These are phyloP conservation scores for Nemania sp. DNA, from an alignment of 2,329 filamentous ascomycete species.

Conservation along the genomic window DNA sequence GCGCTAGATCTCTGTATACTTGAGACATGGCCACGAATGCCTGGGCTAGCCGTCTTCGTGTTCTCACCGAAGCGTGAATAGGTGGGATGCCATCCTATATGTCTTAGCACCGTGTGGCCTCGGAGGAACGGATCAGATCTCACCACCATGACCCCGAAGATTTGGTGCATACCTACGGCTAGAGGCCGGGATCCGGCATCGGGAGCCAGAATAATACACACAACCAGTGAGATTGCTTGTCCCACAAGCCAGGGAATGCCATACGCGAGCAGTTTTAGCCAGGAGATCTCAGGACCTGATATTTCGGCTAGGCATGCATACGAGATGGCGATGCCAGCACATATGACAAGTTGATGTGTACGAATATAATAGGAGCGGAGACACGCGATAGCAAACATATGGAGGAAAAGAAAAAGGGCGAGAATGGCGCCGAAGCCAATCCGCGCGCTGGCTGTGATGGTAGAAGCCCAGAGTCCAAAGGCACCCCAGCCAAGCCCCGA, in stretches of 20 bases:
- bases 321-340: constrained; percentile 58
- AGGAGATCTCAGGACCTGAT: constrained; percentile 46
- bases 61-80: constrained; percentile 41
- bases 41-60: constrained; percentile 51
- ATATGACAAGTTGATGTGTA: constrained; percentile 58
- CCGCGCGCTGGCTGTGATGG: constrained; percentile 49
- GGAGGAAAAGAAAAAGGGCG: constrained; percentile 57
- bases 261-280: constrained; percentile 56
- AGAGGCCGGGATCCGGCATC: constrained; percentile 59
- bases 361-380: constrained; percentile 59
- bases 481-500: constrained; percentile 59
- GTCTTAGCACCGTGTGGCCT: constrained; percentile 25
- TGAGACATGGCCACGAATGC: constrained; percentile 60
- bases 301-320: constrained; percentile 58
- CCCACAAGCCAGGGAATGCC: constrained; percentile 60
- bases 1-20: constrained; percentile 57
- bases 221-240: constrained; percentile 54
- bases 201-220: constrained; percentile 54
- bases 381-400: constrained; percentile 55
- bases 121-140: constrained; percentile 12
- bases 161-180: constrained; percentile 50
- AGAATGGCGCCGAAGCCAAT: constrained; percentile 58
- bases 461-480: constrained; percentile 57
- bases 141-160: constrained; percentile 53
- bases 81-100: constrained; percentile 43